These are phyloP conservation scores for Colletotrichum acutatum DNA, from an alignment of 2,329 filamentous ascomycete genomes.

Conservation along the genomic window DNA sequence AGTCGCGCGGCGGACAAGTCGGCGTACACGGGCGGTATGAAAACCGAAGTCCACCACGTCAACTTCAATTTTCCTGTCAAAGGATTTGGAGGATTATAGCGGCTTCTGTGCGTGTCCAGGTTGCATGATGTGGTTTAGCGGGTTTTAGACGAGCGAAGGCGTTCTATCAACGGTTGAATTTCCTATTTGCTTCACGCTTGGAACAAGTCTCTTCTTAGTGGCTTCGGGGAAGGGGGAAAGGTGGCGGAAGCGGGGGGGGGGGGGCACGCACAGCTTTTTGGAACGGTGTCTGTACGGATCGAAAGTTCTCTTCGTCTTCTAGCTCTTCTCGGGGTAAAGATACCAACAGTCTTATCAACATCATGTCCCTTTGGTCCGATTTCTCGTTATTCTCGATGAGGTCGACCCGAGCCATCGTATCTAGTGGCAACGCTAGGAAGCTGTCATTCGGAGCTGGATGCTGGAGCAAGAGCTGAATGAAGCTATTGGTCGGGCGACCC, in stretches of 20 bases:
- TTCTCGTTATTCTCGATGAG: not conserved
- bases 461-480: not conserved
- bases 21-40: slow-evolving; percentile 35
- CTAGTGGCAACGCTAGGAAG: not conserved
- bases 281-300: not conserved
- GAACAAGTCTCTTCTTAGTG: not conserved
- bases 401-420: not conserved
- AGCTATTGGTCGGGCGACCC: not conserved
- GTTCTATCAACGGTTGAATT: not conserved
- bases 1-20: slow-evolving; percentile 38
- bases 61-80: slow-evolving; percentile 44
- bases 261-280: not conserved
- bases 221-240: not conserved
- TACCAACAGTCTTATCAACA: not conserved
- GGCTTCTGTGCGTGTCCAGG: slow-evolving; percentile 29
- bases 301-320: not conserved
- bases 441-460: not conserved
- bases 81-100: slow-evolving; percentile 38
- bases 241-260: too few relatives aligned
- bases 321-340: not conserved
- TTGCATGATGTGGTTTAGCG: slow-evolving; percentile 35
- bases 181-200: not conserved
- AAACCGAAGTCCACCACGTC: slow-evolving; percentile 39
- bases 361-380: not conserved
- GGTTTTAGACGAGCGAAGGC: slow-evolving; percentile 29